Base-by-base conservation (phyloP, 768 basidiomycete genomes). In the Pleurotus salmoneostramineus region DNA sequence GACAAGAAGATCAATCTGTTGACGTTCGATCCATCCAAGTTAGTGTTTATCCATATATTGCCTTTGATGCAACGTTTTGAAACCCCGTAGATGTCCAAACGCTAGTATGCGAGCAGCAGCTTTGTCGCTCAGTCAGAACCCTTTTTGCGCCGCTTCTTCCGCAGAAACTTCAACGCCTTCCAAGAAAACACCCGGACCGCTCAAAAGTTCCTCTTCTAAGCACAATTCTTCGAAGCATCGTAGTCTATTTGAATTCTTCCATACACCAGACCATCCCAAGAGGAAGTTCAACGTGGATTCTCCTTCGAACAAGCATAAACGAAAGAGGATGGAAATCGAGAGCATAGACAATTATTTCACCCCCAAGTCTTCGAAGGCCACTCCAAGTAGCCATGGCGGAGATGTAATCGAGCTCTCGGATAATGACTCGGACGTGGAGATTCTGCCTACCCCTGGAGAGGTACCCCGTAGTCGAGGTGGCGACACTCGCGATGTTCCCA, bases 11-110 rank as follows among this genome's bases (percentile, higher is more conserved):
- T 82, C 40, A 87, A 83, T 61, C 77, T 97, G 6, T 74, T 96
- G 11, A 74, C 81, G 5, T 92, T 94, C 61, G 92, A 97, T 73
- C 91, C 94, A 14, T 83, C 83, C 12, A 77, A 66, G 91, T 89
- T 60, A 63, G 75, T 64, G 36, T 17, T 57, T 44, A 27, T 27
- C 21, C 21, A 27, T 48, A 11, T 5, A 32, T 36, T 42, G 11
- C 21, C 40, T 32, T 34, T 52, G 10, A 17, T 3, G 10, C 21
- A 4, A 46, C 44, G 27, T 47, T 35, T 43, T 14, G 15, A 27
- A 5, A 55, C 52, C 34, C 50, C 62, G 21, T 60, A 75, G 68
- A 58, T 33, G 57, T 44, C 65, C 68, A 56, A 64, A 70, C 61
- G 50, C 62, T 17, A 46, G 15, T 59, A 21, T 56, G 27, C 49